Evolutionary conservation across 2,329 filamentous ascomycete species (phyloP).

Genomic region (Ceratocystis harringtonii): DNA sequence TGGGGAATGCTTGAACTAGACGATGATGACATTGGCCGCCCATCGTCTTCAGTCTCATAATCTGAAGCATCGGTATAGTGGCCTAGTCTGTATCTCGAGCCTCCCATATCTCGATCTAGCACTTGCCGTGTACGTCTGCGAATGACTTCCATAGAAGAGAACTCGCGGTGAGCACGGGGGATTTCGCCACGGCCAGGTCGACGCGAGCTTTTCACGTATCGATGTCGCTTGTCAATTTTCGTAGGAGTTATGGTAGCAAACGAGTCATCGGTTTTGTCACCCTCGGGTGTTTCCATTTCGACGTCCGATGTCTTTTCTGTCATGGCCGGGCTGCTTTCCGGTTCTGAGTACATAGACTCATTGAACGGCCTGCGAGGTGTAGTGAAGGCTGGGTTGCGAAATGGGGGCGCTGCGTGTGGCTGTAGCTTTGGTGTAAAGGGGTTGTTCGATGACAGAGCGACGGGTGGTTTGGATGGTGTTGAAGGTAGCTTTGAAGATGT

Average conservation of each 20-base stretch:
- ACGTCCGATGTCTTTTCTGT: conserved; percentile 40
- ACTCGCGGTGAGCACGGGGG: conserved; percentile 30
- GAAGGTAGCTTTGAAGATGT: conserved; percentile 20
- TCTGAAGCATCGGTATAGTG: conserved; percentile 30
- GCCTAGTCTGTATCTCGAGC: conserved; percentile 28
- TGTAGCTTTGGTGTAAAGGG: neutral
- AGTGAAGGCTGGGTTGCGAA: conserved; percentile 49
- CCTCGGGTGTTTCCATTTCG: conserved; percentile 24
- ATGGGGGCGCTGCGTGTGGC: conserved; percentile 31
- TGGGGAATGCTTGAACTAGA: conserved; percentile 16
- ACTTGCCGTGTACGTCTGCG: conserved; percentile 41
- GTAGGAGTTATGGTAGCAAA: conserved; percentile 31
- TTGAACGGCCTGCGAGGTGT: conserved; percentile 46
- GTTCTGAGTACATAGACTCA: conserved; percentile 38
- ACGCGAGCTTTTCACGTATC: conserved; percentile 29
- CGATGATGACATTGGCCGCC: conserved; percentile 11
- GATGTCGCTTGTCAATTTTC: conserved; percentile 32
- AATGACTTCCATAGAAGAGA: conserved; percentile 30
- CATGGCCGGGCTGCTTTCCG: conserved; percentile 44
- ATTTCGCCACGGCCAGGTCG: conserved; percentile 52
- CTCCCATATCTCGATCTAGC: conserved; percentile 38
- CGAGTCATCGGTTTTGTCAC: conserved; percentile 13
- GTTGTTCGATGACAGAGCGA: conserved; percentile 20
- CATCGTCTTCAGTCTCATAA: conserved; percentile 34
- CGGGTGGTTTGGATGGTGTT: conserved; percentile 29